Evolutionary conservation across 768 basidiomycete genomes (phyloP).

Genomic region (Lactarius evosmus): DNA sequence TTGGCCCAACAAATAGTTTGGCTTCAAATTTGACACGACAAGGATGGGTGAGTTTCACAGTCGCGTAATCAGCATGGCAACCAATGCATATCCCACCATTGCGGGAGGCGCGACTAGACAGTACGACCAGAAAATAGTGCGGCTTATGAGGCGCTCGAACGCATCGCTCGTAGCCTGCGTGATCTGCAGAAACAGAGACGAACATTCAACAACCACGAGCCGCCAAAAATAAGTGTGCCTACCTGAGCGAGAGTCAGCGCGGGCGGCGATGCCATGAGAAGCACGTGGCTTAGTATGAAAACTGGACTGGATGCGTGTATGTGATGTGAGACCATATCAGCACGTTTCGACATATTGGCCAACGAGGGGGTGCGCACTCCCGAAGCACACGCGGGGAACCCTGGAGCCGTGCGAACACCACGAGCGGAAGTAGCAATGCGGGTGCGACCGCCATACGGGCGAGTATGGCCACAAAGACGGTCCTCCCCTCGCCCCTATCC

Average conservation of each 20-base stretch:
- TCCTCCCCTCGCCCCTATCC: constrained; percentile 70
- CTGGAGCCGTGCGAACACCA: constrained; percentile 58
- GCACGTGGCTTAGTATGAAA: constrained; percentile 77
- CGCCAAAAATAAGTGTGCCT: constrained; percentile 9
- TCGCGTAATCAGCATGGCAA: constrained; percentile 63
- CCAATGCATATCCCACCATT: constrained; percentile 71
- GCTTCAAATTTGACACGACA: neutral
- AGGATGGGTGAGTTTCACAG: constrained; percentile 33
- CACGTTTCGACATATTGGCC: constrained; percentile 12
- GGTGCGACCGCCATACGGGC: constrained; percentile 83
- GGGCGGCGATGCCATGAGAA: constrained; percentile 81
- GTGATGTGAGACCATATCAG: neutral
- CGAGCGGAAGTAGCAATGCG: constrained; percentile 66
- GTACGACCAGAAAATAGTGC: constrained; percentile 92
- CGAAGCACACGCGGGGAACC: constrained; percentile 62
- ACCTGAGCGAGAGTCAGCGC: constrained; percentile 67
- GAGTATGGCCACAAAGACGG: constrained; percentile 74
- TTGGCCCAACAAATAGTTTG: neutral
- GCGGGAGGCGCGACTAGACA: constrained; percentile 82
- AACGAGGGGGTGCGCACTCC: constrained; percentile 55
- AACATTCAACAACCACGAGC: constrained; percentile 29
- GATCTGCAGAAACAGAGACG: constrained; percentile 44
- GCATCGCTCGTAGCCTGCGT: constrained; percentile 82
- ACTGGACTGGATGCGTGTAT: constrained; percentile 56
- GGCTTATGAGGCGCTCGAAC: constrained; percentile 86